Percentiles rank a stretch among this genome's conserved stretches.
These are phyloP conservation scores for Coriolopsis trogii DNA, from an alignment of 1,284 basidiomycete genomes.

Conservation along the genomic window DNA sequence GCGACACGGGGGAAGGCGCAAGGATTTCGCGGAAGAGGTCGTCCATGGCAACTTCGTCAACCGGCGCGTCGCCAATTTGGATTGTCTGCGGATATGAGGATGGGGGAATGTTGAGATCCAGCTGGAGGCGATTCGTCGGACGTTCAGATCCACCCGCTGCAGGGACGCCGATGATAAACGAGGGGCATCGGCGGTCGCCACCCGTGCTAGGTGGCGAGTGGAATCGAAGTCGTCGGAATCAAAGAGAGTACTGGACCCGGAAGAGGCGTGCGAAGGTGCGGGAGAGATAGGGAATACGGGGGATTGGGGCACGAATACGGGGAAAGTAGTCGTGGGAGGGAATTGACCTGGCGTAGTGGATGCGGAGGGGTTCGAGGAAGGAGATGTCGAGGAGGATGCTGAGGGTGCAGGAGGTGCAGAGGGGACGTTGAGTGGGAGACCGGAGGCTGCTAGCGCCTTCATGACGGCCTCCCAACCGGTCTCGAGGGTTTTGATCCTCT, in stretches of 20 bases:
- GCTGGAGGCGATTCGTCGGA: conserved; percentile 32
- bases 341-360: conserved; percentile 30
- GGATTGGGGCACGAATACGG: conserved; percentile 35
- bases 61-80: conserved; percentile 24
- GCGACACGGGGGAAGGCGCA: conserved; percentile 50
- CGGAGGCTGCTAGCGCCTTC: conserved; percentile 71
- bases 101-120: conserved; percentile 31
- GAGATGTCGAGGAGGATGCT: conserved; percentile 30
- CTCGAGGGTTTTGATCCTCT: conserved; percentile 76
- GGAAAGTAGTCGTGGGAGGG: conserved; percentile 36
- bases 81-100: conserved; percentile 25
- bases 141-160: conserved; percentile 79
- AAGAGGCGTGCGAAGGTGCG: conserved; percentile 48
- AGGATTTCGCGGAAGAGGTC: conserved; percentile 69
- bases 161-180: conserved; percentile 68
- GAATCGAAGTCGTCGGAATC: conserved; percentile 50
- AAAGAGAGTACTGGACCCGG: conserved; percentile 33
- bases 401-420: conserved; percentile 30
- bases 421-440: conserved; percentile 47
- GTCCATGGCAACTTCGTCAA: conserved; percentile 64
- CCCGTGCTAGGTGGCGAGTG: conserved; percentile 95
- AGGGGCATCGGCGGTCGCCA: conserved; percentile 73
- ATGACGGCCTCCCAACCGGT: conserved; percentile 78
- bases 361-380: conserved; percentile 29
- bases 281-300: conserved; percentile 52